These are phyloP conservation scores for Xylariaceae sp. DNA, from an alignment of 2,329 filamentous ascomycete genomes.

Conservation along the genomic window DNA sequence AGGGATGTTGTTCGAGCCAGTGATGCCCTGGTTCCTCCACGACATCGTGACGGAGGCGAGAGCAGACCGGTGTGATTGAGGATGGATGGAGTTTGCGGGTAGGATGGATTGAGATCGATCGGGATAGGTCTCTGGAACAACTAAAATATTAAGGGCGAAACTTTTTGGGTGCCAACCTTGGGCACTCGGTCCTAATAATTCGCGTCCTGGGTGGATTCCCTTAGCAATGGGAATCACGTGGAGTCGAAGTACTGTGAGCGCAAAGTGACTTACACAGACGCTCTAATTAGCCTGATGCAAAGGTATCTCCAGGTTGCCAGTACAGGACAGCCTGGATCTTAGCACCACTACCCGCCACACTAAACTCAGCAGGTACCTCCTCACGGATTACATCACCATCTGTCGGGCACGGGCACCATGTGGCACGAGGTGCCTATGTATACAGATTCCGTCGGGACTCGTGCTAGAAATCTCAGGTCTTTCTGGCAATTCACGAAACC, in stretches of 20 bases:
- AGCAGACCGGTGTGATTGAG: neutral
- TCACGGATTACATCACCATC: no score
- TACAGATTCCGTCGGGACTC: no score
- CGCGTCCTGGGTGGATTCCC: neutral
- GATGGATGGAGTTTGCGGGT: neutral
- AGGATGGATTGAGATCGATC: neutral
- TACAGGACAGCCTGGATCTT: no score
- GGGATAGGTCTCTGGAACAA: neutral
- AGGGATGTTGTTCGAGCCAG: constrained; percentile 96
- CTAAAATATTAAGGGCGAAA: constrained; percentile 13
- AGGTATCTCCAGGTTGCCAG: no score
- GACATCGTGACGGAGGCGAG: constrained; percentile 43
- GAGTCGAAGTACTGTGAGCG: neutral
- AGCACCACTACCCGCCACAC: no score
- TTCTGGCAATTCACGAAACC: no score
- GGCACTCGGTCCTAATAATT: constrained; percentile 3
- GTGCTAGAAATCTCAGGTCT: no score
- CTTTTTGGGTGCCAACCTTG: constrained; percentile 14
- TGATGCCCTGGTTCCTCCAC: constrained; percentile 76
- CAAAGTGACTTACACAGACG: no score
- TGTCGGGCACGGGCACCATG: no score
- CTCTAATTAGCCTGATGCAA: no score
- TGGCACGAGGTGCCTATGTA: no score
- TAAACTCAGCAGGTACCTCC: no score
- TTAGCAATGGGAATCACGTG: constrained; percentile 8